Evolutionary conservation across 2,329 filamentous ascomycete species (phyloP).

Genomic region (Emericellopsis atlantica): DNA sequence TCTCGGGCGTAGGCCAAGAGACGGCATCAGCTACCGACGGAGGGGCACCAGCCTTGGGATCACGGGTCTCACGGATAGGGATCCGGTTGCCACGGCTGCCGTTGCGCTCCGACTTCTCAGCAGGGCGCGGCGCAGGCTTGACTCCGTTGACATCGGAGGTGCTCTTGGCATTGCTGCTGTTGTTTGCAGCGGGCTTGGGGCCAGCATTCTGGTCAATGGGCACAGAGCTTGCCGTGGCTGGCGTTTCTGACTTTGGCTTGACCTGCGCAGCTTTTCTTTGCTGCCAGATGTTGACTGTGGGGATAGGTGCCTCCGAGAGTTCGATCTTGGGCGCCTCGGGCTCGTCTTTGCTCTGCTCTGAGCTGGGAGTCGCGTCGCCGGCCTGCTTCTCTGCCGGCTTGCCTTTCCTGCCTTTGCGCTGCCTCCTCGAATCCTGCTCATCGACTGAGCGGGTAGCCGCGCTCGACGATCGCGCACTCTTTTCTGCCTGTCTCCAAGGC

Average conservation of each 20-base stretch:
- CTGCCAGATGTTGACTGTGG: constrained; percentile 79
- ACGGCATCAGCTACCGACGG: constrained; percentile 65
- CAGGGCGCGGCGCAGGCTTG: constrained; percentile 4
- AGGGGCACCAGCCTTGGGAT: constrained; percentile 20
- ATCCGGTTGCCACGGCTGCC: constrained; percentile 33
- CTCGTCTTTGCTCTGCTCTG: constrained; percentile 30
- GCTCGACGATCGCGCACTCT: constrained; percentile 46
- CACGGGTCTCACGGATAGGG: constrained; percentile 22
- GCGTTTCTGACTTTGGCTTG: constrained; percentile 36
- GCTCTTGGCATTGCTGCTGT: constrained; percentile 7
- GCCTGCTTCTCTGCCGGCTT: constrained; percentile 35
- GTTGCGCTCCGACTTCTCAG: constrained; percentile 28
- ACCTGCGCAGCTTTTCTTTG: constrained; percentile 57
- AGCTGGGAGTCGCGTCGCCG: constrained; percentile 32
- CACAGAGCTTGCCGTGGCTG: no score
- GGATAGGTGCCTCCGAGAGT: constrained; percentile 70
- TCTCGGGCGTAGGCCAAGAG: constrained; percentile 85
- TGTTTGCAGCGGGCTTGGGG: no score
- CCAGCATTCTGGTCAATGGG: no score
- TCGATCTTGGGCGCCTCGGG: constrained; percentile 43
- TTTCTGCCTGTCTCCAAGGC: constrained; percentile 27
- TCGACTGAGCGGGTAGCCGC: constrained; percentile 54
- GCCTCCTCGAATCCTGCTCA: constrained; percentile 36
- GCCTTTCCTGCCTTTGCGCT: constrained; percentile 31
- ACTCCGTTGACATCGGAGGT: constrained; percentile 6